Base-by-base conservation (phyloP, 2,329 filamentous ascomycete species). In the Alternaria angustiovoidea region DNA sequence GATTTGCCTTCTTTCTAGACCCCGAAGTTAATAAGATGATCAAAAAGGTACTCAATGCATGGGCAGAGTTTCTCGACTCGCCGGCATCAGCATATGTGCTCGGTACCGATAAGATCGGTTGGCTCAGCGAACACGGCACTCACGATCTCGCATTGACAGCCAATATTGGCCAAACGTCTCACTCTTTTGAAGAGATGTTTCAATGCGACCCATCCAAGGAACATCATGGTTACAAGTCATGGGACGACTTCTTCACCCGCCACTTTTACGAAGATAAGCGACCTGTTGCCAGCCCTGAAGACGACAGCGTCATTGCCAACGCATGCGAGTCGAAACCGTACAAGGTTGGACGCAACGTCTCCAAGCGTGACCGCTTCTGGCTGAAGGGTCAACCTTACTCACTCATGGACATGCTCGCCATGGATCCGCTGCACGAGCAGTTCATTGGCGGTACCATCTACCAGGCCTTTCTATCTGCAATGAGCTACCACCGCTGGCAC, bases 401-500 rank as follows among this genome's bases (percentile, higher is more conserved):
- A 0, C 75, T 90, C 18, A 66, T 80, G 2, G 86, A 90, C 71
- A 90, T 91, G 87, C 80, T 92, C 3, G 84, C 80, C 0, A 78
- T 86, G 66, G 86, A 90, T 65, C 69, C 80, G 0, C 74, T 87
- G 1, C 80, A 86, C 0, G 66, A 79, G 7, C 69, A 85, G 1
- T 92, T 91, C 65, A 83, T 81, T 0, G 86, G 86, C 6, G 89
- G 87, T 1, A 91, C 87, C 0, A 80, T 92, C 28, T 92, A 91
- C 75, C 89, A 92, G 70, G 89, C 89, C 0, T 92, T 90, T 71
- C 79, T 92, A 3, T 88, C 84, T 7, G 86, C 88, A 0, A 77
- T 90, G 53, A 88, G 85, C 43, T 92, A 92, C 74, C 90, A 92
- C 75, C 84, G 89, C 26, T 92, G 90, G 90, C 89, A 92, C 76